phyloP scores from a whole-genome alignment of 306 rosid species.

The Lablab purpureus region DNA sequence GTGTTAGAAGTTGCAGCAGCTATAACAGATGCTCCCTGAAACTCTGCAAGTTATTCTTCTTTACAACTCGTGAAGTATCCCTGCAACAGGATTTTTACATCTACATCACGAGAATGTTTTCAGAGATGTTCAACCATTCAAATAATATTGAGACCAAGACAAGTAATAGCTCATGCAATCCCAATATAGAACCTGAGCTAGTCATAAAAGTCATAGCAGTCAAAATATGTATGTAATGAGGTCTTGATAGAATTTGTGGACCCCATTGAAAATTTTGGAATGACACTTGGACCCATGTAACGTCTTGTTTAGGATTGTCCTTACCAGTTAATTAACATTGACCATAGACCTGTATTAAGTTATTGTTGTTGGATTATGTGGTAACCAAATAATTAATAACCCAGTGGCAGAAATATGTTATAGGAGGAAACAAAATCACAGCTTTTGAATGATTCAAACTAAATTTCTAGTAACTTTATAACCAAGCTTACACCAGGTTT shows the following conservation, averaged over 20 bases:
- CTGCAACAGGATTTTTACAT: slow-evolving; percentile 52
- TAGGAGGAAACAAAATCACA: neutral
- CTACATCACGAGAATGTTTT: slow-evolving; percentile 13
- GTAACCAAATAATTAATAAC: neutral
- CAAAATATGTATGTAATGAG: neutral
- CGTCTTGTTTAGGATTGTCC: neutral
- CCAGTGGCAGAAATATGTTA: neutral
- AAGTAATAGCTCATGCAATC: slow-evolving; percentile 16
- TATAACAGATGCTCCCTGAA: slow-evolving; percentile 41
- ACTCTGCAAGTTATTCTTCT: slow-evolving; percentile 35
- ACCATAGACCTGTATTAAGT: neutral
- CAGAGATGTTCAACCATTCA: neutral
- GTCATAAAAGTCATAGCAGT: neutral
- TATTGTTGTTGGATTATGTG: neutral
- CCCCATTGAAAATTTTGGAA: neutral
- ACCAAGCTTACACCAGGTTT: neutral
- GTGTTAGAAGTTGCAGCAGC: slow-evolving; percentile 45
- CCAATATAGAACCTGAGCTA: neutral
- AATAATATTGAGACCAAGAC: neutral
- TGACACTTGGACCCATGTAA: neutral
- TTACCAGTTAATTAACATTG: neutral
- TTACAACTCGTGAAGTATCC: slow-evolving; percentile 46
- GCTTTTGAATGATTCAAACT: too few relatives aligned
- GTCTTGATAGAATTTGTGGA: neutral
- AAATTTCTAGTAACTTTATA: neutral